Base-by-base conservation (phyloP, 1,284 basidiomycete species). In the Apiotrichum siamense region DNA sequence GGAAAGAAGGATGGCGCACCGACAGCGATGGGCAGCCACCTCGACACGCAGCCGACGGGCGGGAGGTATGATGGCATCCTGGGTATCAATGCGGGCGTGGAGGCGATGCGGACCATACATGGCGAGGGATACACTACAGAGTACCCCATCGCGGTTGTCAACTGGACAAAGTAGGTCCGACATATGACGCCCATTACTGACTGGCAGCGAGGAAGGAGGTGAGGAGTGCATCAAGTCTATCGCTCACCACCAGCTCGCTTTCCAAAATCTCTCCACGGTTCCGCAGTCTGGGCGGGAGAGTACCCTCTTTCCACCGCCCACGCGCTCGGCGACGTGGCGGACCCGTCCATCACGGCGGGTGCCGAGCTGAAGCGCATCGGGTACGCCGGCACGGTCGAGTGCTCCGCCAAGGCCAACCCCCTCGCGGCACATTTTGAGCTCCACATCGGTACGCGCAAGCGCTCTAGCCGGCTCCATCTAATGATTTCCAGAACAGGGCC, bases 51-150 rank as follows among this genome's bases (percentile, higher is more conserved):
- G 52, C 65, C 65, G 1, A 57, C 57, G 0, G 65, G 63, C 6
- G 65, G 65, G 0, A 47, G 64, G 11, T 66, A 65, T 51, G 65
- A 66, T 41, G 65, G 65, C 7, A 66, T 66, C 33, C 54, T 66
- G 7, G 65, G 65, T 12, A 52, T 66, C 41, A 44, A 50, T 23
- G 49, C 62, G 6, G 65, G 46, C 1, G 32, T 66, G 2, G 65
- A 66, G 51, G 59, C 55, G 7, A 50, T 64, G 43, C 47, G 53
- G 5, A 52, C 53, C 10, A 44, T 60, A 7, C 31, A 57, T 32
- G 58, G 57, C 13, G 42, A 47, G 11, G 53, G 54, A 6, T 41
- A 49, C 37, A 32, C 32, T 29, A 57, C 59, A 2, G 27, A 55
- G 25, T 48, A 51, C 37, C 61, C 61, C 6, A 32, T 59, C 12